Percentiles rank a stretch among this genome's conserved stretches.
phyloP scores from a whole-genome alignment of 2,329 filamentous ascomycete genomes.

The Phaeosphaeriaceae sp. region DNA sequence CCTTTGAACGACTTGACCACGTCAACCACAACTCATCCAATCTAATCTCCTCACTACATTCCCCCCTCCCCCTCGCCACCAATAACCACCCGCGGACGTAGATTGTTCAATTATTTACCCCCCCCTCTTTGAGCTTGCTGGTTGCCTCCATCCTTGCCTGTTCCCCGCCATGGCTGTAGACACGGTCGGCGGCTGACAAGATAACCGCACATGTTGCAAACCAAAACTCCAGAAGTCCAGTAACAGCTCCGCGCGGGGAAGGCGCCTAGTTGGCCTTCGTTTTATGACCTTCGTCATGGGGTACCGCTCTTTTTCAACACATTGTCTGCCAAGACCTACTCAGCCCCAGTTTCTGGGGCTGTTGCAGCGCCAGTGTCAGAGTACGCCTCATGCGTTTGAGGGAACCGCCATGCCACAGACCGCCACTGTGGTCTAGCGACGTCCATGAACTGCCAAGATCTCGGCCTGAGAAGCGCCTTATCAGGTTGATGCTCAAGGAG shows the following conservation, averaged over 20 bases:
- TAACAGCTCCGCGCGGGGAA: slow-evolving; percentile 4
- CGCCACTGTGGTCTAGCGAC: slow-evolving; percentile 22
- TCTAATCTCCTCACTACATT: slow-evolving; percentile 14
- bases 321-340: slow-evolving; percentile 21
- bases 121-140: slow-evolving; percentile 8
- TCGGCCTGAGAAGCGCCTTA: slow-evolving; percentile 31
- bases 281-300: slow-evolving; percentile 10
- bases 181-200: slow-evolving; percentile 12
- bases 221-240: no score
- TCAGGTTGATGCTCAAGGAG: slow-evolving; percentile 37
- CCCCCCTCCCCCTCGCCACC: slow-evolving; percentile 7
- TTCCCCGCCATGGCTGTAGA: slow-evolving; percentile 21
- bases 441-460: slow-evolving; percentile 29
- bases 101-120: slow-evolving; percentile 16
- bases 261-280: slow-evolving; percentile 1
- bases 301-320: slow-evolving; percentile 16
- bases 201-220: not conserved
- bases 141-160: slow-evolving; percentile 19
- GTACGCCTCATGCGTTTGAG: slow-evolving; percentile 40
- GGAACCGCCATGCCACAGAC: slow-evolving; percentile 35
- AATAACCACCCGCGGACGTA: slow-evolving; percentile 10
- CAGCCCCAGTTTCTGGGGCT: slow-evolving; percentile 23
- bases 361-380: slow-evolving; percentile 40
- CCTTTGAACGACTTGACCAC: slow-evolving; percentile 19
- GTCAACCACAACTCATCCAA: slow-evolving; percentile 16